Conservation (phyloP, 148 eudicot species). For the Vaccinium vitisidaea region DNA sequence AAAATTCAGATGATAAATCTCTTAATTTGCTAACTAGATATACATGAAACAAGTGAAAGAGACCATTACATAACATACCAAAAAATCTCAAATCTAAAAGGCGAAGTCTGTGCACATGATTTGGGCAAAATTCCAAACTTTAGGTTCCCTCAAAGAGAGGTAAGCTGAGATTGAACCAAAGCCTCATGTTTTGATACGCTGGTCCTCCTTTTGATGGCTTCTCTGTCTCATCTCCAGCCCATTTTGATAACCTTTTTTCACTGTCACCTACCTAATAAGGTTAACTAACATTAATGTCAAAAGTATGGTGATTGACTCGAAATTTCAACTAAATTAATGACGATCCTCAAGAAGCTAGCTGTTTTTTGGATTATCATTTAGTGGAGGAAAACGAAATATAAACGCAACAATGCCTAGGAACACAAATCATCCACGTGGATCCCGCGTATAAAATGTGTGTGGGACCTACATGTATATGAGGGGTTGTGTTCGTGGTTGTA, state of each 20-base stretch:
- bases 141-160: conserved; percentile 20
- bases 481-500: too few relatives aligned
- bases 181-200: conserved; percentile 14
- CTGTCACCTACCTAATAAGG: conserved; percentile 10
- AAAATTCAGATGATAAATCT: not conserved
- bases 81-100: not conserved
- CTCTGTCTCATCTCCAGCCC: not conserved
- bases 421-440: too few relatives aligned
- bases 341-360: not conserved
- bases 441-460: too few relatives aligned
- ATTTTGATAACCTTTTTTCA: not conserved
- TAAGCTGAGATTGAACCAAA: conserved; percentile 14
- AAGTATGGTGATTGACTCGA: conserved; percentile 13
- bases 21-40: not conserved
- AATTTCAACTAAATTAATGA: conserved; percentile 5
- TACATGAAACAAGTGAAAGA: not conserved
- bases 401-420: too few relatives aligned
- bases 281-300: conserved; percentile 9
- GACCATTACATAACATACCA: not conserved
- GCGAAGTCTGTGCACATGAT: conserved; percentile 6
- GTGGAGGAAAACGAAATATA: not conserved
- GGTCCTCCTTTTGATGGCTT: not conserved
- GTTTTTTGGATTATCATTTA: not conserved
- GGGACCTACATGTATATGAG: too few relatives aligned
- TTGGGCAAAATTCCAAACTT: conserved; percentile 15